phyloP scores from a whole-genome alignment of 768 basidiomycete species.

The Russula ochroleuca region DNA sequence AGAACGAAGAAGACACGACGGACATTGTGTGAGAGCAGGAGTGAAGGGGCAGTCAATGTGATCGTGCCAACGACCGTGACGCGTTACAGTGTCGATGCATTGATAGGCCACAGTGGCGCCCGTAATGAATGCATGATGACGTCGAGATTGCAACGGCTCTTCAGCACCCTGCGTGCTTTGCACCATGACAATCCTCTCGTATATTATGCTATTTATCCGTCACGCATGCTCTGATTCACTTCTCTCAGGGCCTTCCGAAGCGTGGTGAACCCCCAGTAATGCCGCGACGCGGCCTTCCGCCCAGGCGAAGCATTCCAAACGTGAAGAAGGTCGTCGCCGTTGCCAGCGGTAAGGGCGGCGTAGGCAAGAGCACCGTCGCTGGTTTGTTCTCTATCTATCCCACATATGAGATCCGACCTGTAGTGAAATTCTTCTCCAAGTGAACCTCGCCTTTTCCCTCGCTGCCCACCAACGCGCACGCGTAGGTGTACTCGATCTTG shows the following conservation, averaged over 20 bases:
- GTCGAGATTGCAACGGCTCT: slow-evolving; percentile 10
- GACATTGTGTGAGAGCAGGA: slow-evolving; percentile 1
- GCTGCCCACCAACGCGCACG: slow-evolving; percentile 45
- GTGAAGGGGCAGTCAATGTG: background rate
- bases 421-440: slow-evolving; percentile 36
- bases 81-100: too few species aligned
- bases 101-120: too few species aligned
- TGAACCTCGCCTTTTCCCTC: slow-evolving; percentile 77
- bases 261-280: slow-evolving; percentile 26
- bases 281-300: slow-evolving; percentile 53
- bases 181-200: slow-evolving; percentile 58
- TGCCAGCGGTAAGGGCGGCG: slow-evolving; percentile 92
- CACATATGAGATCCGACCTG: background rate
- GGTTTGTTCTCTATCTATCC: slow-evolving; percentile 43
- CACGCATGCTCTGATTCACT: slow-evolving; percentile 15
- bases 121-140: slow-evolving; percentile 8
- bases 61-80: background rate
- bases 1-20: background rate
- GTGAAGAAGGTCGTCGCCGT: slow-evolving; percentile 81
- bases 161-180: slow-evolving; percentile 19
- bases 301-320: slow-evolving; percentile 58
- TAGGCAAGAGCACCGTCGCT: slow-evolving; percentile 92
- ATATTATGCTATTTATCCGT: slow-evolving; percentile 23
- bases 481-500: slow-evolving; percentile 88
- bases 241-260: slow-evolving; percentile 32